Conservation (phyloP, 768 basidiomycete species). For the Trametes cinnabarina region DNA sequence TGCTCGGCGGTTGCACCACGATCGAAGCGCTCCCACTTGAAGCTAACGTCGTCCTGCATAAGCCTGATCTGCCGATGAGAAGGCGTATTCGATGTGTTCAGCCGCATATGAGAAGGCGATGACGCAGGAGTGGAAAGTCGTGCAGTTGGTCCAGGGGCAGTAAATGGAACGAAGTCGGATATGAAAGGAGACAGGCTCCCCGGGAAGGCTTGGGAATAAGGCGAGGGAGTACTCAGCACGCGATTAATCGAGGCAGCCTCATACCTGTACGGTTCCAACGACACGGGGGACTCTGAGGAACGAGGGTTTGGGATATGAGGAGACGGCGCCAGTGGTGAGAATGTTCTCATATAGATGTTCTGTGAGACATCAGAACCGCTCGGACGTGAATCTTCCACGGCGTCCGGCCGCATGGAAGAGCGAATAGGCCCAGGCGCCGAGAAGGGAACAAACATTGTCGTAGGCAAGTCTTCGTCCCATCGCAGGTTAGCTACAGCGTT, state of each 20-base stretch:
- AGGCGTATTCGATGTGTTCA: not conserved
- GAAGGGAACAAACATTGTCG: constrained; percentile 9
- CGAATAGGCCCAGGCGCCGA: constrained; percentile 25
- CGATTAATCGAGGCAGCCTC: not conserved
- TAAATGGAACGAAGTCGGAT: constrained; percentile 28
- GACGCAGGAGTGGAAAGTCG: too few relatives aligned
- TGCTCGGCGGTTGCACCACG: not conserved
- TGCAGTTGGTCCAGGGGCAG: constrained; percentile 47
- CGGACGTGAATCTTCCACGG: too few relatives aligned
- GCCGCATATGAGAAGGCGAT: not conserved
- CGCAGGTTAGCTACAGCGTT: too few relatives aligned
- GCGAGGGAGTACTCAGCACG: not conserved
- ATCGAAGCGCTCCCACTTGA: constrained; percentile 55
- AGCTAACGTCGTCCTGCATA: constrained; percentile 41
- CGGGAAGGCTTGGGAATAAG: not conserved
- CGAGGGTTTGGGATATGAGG: too few relatives aligned
- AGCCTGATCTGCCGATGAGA: not conserved
- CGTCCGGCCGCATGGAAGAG: too few relatives aligned
- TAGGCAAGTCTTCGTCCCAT: too few relatives aligned
- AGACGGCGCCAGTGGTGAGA: too few relatives aligned
- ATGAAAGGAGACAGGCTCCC: not conserved
- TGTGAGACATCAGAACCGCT: too few relatives aligned
- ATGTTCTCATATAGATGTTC: too few relatives aligned
- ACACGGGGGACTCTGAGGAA: too few relatives aligned
- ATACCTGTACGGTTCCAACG: too few relatives aligned